Percentiles rank a stretch among this genome's conserved stretches.
Evolutionary conservation across 2,329 filamentous ascomycete species (phyloP).

Genomic region (Whalleya microplaca): DNA sequence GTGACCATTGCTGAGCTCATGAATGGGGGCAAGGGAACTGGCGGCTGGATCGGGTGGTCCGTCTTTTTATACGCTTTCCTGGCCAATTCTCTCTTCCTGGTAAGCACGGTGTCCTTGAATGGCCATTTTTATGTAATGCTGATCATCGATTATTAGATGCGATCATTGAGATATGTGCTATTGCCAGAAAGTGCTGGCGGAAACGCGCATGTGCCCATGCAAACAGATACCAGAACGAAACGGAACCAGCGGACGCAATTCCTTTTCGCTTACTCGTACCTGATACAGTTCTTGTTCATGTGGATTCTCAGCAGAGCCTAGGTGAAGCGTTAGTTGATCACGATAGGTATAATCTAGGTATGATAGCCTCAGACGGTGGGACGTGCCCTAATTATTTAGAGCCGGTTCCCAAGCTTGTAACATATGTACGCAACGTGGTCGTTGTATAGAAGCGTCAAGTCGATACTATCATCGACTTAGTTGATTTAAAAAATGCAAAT

Average conservation of each 20-base stretch:
- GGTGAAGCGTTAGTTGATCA: not conserved
- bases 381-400: not conserved
- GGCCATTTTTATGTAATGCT: slow-evolving; percentile 4
- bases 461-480: no score
- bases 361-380: not conserved
- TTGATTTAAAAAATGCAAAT: not conserved
- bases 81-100: slow-evolving; percentile 93
- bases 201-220: slow-evolving; percentile 66
- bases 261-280: slow-evolving; percentile 90
- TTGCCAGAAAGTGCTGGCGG: slow-evolving; percentile 77
- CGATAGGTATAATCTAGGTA: not conserved
- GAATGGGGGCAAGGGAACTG: slow-evolving; percentile 78
- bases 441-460: not conserved
- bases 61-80: slow-evolving; percentile 91
- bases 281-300: slow-evolving; percentile 95
- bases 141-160: slow-evolving; percentile 62
- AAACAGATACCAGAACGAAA: slow-evolving; percentile 79
- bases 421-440: not conserved
- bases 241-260: slow-evolving; percentile 89
- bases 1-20: slow-evolving; percentile 78
- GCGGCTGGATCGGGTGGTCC: slow-evolving; percentile 85
- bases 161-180: slow-evolving; percentile 93
- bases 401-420: not conserved
- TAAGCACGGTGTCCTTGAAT: slow-evolving; percentile 50
- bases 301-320: slow-evolving; percentile 62